phyloP scores from a whole-genome alignment of 495 filamentous ascomycete genomes.

The Penicillium desertorum region DNA sequence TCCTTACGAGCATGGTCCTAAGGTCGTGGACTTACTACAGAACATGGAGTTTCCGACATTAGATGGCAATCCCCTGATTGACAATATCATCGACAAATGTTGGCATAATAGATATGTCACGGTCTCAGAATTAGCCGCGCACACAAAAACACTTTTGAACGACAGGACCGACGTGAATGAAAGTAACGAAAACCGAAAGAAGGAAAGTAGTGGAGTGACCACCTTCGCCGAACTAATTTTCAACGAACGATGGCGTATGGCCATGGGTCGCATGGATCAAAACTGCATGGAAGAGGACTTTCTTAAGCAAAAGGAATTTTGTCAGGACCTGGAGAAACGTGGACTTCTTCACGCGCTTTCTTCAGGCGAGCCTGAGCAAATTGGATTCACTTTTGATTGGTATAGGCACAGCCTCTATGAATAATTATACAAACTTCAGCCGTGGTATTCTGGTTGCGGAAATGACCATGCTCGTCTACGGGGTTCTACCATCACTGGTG shows the following conservation, averaged over 20 bases:
- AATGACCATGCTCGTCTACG: too few species aligned
- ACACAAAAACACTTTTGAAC: conserved; percentile 18
- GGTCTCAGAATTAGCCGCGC: conserved; percentile 31
- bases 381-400: conserved; percentile 32
- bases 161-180: conserved; percentile 2
- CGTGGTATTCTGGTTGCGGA: too few species aligned
- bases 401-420: conserved; percentile 24
- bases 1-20: conserved; percentile 37
- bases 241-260: too few species aligned
- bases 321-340: conserved; percentile 30
- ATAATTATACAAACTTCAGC: conserved; percentile 1
- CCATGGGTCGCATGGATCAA: conserved; percentile 11
- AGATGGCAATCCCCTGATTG: conserved; percentile 34
- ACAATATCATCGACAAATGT: conserved; percentile 39
- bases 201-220: neutral
- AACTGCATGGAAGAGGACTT: conserved; percentile 13
- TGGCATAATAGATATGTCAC: conserved; percentile 39
- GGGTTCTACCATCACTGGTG: too few species aligned
- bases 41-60: conserved; percentile 38
- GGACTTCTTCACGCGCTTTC: conserved; percentile 33
- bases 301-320: conserved; percentile 26
- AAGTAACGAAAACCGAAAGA: conserved; percentile 4
- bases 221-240: too few species aligned
- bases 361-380: conserved; percentile 28
- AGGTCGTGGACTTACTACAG: conserved; percentile 35